Base-by-base conservation (phyloP, 2,329 filamentous ascomycete species). In the Colletotrichum sp. region DNA sequence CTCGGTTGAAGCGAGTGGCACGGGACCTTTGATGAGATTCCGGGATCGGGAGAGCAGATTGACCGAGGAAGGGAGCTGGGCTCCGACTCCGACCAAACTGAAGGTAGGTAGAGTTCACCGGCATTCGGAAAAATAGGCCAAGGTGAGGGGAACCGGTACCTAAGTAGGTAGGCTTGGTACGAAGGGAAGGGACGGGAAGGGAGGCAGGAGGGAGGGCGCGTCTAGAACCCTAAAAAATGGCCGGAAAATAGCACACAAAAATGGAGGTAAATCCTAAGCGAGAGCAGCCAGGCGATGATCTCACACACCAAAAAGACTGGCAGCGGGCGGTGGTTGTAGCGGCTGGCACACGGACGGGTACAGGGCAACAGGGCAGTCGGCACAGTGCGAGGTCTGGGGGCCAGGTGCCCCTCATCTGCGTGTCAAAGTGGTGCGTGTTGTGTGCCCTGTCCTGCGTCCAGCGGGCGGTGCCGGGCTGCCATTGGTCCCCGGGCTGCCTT, bases 211-310 rank as follows among this genome's bases (percentile, higher is more conserved):
- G n/a, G 39, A 59, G 34, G 44, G 16, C 65, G 74, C 74, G 74
- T 68, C 74, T 74, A 9, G 74, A 76, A 74, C 74, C 74, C 74
- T 76, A 76, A 76, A 65, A 66, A 63, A 24, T 26, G 52, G 44
- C 64, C 15, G 59, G 26, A 60, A 69, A 70, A 72, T 59, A 72
- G 55, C 71, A 76, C 72, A 73, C 73, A 76, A 76, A 73, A 76
- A 55, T 68, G 36, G 72, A 72, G 55, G 72, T 32, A 76, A 74
- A 68, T 73, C 63, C 52, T 76, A 76, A 76, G 74, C 74, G 74
- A 76, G 71, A 57, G 49, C 57, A 32, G 30, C 39, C 30, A 62
- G 39, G 16, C 70, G 69, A 75, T 68, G 69, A 69, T 69, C 70
- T 74, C 63, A 60, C 73, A 68, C 32, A 18, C 59, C 63, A 65